Evolutionary conservation across 306 rosid genomes (phyloP), one percentile per base, ranked within the genome.

Genomic region (Corylus americana): DNA sequence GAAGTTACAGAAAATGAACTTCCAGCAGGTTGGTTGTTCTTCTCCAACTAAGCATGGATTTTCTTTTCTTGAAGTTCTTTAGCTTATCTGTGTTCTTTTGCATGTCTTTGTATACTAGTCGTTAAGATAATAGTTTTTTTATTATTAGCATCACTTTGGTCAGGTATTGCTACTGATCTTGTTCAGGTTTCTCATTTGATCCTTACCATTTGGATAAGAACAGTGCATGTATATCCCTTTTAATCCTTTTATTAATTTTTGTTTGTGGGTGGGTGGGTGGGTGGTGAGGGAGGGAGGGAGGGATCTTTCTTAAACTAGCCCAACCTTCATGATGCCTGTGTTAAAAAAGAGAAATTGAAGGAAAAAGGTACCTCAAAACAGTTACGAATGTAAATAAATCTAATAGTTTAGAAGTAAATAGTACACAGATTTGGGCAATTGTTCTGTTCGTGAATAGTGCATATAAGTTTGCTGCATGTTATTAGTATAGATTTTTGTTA

Each of bases 1-100:
- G 80, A 80, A 59, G 84, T 77, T 25, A 31, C 88, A 13, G 90
- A 88, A 70, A 78, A 86, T 80, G 92, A 94, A n/a, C 74, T 82
- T 61, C 55, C 83, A 75, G 84, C 87, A 86, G 91, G 95, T 94
- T 78, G 49, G 80, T 80, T 71, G 69, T 79, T 57, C 75, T 50
- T 74, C 44, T 73, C 55, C 11, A 61, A 45, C 77, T 18, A 22
- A 14, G 45, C 55, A 61, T 59, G 55, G 12, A 8, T 37, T 63
- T 62, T 58, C 1, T 22, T 48, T 49, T 27, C 11, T 37, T 5
- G 29, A 31, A 70, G 25, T 47, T 79, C 45, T 79, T 71, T 27
- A 53, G 70, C 14, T 25, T 14, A 70, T 37, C 3, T 75, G 50
- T 75, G 31, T 11, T 49, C 8, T 0, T 54, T 22, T 37, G 45